Base-by-base conservation (phyloP, 2,329 filamentous ascomycete genomes). In the Aspergillus unguis region DNA sequence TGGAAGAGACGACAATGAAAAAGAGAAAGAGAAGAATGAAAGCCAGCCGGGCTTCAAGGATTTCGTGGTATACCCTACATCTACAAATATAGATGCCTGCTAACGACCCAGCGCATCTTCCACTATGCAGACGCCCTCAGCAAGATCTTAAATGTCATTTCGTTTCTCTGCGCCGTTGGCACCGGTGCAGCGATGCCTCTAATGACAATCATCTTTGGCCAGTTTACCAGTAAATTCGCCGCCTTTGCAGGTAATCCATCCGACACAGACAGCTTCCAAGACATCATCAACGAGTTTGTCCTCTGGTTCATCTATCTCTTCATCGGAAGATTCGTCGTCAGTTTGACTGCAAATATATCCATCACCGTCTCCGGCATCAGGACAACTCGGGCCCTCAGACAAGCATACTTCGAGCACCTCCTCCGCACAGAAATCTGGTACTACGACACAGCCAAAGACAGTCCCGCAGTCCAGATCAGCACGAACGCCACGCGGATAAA, bases 401-500 rank as follows among this genome's bases (percentile, higher is more conserved):
- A 70, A 49, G 57, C 52, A 11, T 66, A 65, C 48, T 57, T 67
- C 41, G 57, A 59, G 29, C 50, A 53, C 11, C 63, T 64, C 7
- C 54, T 67, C 2, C 60, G 63, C 6, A 62, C 64, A 44, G 66
- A 69, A 38, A 57, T 68, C 5, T 61, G 61, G 36, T 67, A 64
- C 44, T 68, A 66, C 37, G 67, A 70, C 47, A 50, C 48, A 6
- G 57, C 58, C n/a, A 56, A 49, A 32, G 58, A 60, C 29, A 66
- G 66, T 2, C 63, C 65, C 23, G 62, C 66, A 2, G 58, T 60
- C n/a, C 65, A 67, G 50, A 67, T 65, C 33, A 58, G 58, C 7
- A 66, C 66, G 3, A 68, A 69, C 38, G 65, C 64, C 3, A 96
- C 96, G 65, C 77, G 95, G 48, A 86, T 97, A 52, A 92, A 96